Percentiles rank a stretch among this genome's conserved stretches.
Conservation (phyloP, 2,329 filamentous ascomycete genomes). For the Aspergillus luchuensis region DNA sequence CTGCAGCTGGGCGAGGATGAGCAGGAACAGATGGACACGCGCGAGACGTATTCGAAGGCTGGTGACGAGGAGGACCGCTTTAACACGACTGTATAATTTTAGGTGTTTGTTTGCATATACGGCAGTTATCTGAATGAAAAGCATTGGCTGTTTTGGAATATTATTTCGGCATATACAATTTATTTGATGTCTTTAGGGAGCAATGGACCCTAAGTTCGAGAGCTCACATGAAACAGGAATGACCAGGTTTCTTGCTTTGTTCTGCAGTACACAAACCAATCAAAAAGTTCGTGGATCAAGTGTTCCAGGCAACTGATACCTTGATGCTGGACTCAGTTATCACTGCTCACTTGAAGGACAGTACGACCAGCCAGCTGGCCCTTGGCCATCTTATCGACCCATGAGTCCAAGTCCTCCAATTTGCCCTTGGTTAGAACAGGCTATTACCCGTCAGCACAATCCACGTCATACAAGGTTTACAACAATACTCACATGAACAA, state of each 20-base stretch:
- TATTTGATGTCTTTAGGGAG: background rate
- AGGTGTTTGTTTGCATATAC: conserved; percentile 12
- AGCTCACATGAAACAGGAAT: no score
- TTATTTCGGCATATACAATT: background rate
- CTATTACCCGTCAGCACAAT: conserved; percentile 3
- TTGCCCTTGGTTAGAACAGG: conserved; percentile 13
- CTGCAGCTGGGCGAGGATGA: conserved; percentile 42
- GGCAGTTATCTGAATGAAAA: conserved; percentile 2
- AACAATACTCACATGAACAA: conserved; percentile 10
- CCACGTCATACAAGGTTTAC: no score
- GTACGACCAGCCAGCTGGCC: conserved; percentile 13
- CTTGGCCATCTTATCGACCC: conserved; percentile 13
- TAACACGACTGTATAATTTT: conserved; percentile 50
- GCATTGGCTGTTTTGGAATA: conserved; percentile 1
- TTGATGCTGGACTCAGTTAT: background rate
- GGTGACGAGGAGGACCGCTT: conserved; percentile 49
- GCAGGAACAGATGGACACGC: conserved; percentile 43
- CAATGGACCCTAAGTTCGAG: no score
- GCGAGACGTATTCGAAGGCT: conserved; percentile 48
- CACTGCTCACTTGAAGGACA: conserved; percentile 6
- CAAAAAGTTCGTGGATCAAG: no score
- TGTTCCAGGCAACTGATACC: background rate
- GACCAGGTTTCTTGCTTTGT: no score
- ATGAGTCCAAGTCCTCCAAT: conserved; percentile 13
- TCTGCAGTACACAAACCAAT: no score